Conservation (phyloP, 1,284 basidiomycete genomes). For the Pterulicium gracile region DNA sequence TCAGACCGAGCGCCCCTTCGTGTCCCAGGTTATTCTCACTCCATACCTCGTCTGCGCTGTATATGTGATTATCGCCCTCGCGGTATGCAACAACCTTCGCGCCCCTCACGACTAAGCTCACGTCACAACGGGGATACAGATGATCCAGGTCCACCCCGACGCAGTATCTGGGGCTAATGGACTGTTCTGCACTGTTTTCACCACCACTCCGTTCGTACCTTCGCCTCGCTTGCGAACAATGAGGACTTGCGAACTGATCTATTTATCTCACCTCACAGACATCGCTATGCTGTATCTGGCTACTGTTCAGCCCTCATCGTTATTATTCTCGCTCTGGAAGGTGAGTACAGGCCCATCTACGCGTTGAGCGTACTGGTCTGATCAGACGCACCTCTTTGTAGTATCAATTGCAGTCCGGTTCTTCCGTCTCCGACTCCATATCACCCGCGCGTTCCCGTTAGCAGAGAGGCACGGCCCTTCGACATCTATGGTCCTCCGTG, state of each 20-base stretch:
- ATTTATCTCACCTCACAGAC: too few relatives aligned
- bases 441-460: conserved; percentile 26
- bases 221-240: too few relatives aligned
- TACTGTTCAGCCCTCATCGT: conserved; percentile 31
- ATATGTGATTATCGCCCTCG: conserved; percentile 17
- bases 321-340: conserved; percentile 32
- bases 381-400: conserved; percentile 10
- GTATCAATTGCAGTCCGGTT: conserved; percentile 22
- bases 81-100: conserved; percentile 14
- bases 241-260: too few relatives aligned
- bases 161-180: conserved; percentile 28
- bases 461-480: conserved; percentile 16
- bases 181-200: conserved; percentile 35
- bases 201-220: conserved; percentile 25
- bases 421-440: conserved; percentile 21
- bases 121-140: conserved; percentile 18
- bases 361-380: conserved; percentile 5
- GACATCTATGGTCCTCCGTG: conserved; percentile 11
- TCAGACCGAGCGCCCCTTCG: too few relatives aligned
- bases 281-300: conserved; percentile 28
- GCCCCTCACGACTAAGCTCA: conserved; percentile 6
- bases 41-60: conserved; percentile 10
- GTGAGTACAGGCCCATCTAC: conserved; percentile 17
- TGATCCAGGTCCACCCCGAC: conserved; percentile 21
- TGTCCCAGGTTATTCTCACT: not conserved